Evolutionary conservation across 192 early-diverging fungal genomes (phyloP), one percentile per base, ranked within the genome.

Genomic region (Nowakowskiella sp.): DNA sequence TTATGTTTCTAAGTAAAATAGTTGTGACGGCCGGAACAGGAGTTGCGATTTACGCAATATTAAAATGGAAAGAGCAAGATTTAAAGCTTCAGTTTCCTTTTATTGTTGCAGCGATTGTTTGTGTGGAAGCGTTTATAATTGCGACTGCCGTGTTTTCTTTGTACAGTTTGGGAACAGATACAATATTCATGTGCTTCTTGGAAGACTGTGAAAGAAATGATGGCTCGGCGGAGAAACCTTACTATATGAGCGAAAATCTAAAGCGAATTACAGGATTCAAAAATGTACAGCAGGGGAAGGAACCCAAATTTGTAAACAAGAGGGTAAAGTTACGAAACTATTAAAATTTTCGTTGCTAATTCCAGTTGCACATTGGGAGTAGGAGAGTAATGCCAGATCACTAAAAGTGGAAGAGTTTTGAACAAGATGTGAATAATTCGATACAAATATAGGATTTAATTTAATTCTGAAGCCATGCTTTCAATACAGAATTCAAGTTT

Each of bases 131-230:
- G 3, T 65, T 60, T 51, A 55, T 78, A 19, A 65, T 79, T 10
- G 52, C 72, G 22, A 42, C 60, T 13, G 57, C 57, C 8, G 68
- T 81, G 60, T 56, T 81, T 47, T 65, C 66, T 10, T 61, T 77
- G 8, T 81, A 72, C 52, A 22, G 44, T 6, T 64, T 75, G 65
- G 73, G 65, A 21, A 76, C 76, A 47, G 68, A 72, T 31, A 76
- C 78, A 25, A 76, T 81, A 21, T 78, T 78, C 45, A 10, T 81
- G 54, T 70, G 53, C 21, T 76, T 76, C 47, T 65, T 71, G 42
- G 68, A 71, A 26, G 78, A 81, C 51, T 55, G 45, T 8, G 76
- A 81, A 51, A 62, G 63, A 34, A 76, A 81, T 51, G 72, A 81
- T 43, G 78, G 78, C 1, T 61, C 60, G 24, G 30, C 55, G 21